Percentiles rank a stretch among this genome's conserved stretches.
Evolutionary conservation across 2,329 filamentous ascomycete genomes (phyloP).

Genomic region (Alternaria arborescens): DNA sequence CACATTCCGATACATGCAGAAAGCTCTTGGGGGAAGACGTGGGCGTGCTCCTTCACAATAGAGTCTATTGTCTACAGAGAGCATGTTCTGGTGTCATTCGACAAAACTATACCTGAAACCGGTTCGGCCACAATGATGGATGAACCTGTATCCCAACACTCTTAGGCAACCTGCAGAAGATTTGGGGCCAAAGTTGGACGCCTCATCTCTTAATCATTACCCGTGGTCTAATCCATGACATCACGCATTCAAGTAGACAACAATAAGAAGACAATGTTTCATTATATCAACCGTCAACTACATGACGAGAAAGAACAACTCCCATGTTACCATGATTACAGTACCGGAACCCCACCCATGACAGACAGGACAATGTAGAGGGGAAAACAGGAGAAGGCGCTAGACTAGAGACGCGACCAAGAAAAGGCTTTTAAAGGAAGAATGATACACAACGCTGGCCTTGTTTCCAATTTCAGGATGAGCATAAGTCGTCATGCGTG

Average conservation of each 20-base stretch:
- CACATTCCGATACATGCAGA: background rate
- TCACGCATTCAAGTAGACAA: background rate
- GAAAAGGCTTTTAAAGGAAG: constrained; percentile 39
- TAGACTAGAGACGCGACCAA: constrained; percentile 28
- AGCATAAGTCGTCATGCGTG: constrained; percentile 33
- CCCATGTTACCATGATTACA: constrained; percentile 23
- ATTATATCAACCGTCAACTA: constrained; percentile 28
- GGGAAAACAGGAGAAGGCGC: constrained; percentile 30
- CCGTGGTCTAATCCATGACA: background rate
- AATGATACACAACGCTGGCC: constrained; percentile 33
- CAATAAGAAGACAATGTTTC: constrained; percentile 18
- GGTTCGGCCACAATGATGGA: background rate
- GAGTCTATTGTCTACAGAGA: background rate
- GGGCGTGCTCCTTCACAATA: background rate
- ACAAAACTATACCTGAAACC: constrained; percentile 4
- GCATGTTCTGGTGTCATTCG: background rate
- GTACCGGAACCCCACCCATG: constrained; percentile 26
- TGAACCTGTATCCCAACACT: constrained; percentile 5
- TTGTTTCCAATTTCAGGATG: constrained; percentile 40
- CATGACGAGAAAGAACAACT: constrained; percentile 28
- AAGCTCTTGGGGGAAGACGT: background rate
- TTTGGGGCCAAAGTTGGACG: background rate
- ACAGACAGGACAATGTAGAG: constrained; percentile 23
- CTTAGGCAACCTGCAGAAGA: background rate
- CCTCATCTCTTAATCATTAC: background rate